These are phyloP conservation scores for Claviceps pusilla DNA, from an alignment of 2,329 filamentous ascomycete genomes.

Conservation along the genomic window DNA sequence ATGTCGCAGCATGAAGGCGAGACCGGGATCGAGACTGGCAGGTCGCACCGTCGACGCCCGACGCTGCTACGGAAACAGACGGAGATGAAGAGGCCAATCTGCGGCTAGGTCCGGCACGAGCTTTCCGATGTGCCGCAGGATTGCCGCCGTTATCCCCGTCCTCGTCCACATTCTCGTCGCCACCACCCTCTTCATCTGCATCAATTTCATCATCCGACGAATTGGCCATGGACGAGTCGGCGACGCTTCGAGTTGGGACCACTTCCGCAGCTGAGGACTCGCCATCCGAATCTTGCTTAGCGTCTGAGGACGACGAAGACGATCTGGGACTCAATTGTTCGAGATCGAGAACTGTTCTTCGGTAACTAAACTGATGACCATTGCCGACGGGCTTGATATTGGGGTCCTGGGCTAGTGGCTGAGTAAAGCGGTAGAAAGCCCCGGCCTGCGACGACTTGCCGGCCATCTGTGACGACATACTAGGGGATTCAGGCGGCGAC, in stretches of 20 bases:
- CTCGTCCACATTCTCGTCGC: not conserved
- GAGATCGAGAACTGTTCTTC: slow-evolving; percentile 16
- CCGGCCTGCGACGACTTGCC: slow-evolving; percentile 20
- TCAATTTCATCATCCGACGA: not conserved
- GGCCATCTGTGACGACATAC: slow-evolving; percentile 20
- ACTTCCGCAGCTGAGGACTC: slow-evolving; percentile 2
- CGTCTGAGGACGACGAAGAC: slow-evolving; percentile 17
- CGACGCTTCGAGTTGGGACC: not conserved
- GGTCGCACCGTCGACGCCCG: slow-evolving; percentile 1
- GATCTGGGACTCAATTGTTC: slow-evolving; percentile 24
- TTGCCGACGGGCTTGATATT: slow-evolving; percentile 28
- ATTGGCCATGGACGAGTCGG: not conserved
- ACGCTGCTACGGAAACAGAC: not conserved
- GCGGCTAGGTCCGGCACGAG: not conserved
- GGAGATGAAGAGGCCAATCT: not conserved
- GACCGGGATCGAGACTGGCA: not conserved
- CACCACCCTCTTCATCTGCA: not conserved
- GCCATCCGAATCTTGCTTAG: slow-evolving; percentile 9
- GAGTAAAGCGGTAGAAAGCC: slow-evolving; percentile 17
- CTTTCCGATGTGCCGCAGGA: not conserved
- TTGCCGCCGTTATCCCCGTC: not conserved
- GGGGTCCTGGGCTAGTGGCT: slow-evolving; percentile 19
- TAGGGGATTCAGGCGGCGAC: slow-evolving; percentile 34
- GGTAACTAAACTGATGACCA: slow-evolving; percentile 29
- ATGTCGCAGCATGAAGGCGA: slow-evolving; percentile 7